Conservation (phyloP, 2,329 filamentous ascomycete species). For the Venturia nashicola region DNA sequence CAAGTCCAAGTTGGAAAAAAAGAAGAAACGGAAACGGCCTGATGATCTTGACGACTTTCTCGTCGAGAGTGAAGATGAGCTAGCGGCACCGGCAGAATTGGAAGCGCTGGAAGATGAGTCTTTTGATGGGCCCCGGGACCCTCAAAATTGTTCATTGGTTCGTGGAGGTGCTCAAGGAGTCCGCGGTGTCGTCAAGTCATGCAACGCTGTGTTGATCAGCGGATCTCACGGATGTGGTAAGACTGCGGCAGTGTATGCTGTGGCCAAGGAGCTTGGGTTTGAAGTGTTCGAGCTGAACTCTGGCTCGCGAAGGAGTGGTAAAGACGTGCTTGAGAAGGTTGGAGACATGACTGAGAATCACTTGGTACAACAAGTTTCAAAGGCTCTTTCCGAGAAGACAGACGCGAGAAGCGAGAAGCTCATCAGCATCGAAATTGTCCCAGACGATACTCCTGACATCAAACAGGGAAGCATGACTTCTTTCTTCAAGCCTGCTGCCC, state of each 20-base stretch:
- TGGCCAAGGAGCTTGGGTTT: constrained; percentile 82
- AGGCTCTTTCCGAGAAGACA: constrained; percentile 18
- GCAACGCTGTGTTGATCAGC: constrained; percentile 63
- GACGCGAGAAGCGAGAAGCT: constrained; percentile 20
- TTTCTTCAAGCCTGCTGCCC: constrained; percentile 52
- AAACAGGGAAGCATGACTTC: constrained; percentile 69
- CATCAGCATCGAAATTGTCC: neutral
- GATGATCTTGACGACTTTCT: constrained; percentile 72
- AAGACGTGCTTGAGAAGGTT: constrained; percentile 80
- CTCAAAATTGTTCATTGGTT: constrained; percentile 28
- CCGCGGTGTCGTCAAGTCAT: neutral
- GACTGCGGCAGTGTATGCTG: constrained; percentile 81
- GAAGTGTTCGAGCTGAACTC: constrained; percentile 93
- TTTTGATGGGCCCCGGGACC: neutral
- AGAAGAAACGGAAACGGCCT: constrained; percentile 54
- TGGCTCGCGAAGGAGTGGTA: constrained; percentile 70
- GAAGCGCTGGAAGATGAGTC: constrained; percentile 42
- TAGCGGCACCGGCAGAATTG: constrained; percentile 45
- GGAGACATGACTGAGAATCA: constrained; percentile 97
- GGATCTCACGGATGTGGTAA: constrained; percentile 87
- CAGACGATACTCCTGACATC: constrained; percentile 48
- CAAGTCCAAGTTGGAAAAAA: constrained; percentile 19
- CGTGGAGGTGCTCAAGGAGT: constrained; percentile 21
- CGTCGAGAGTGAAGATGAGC: constrained; percentile 64
- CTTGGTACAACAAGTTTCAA: constrained; percentile 48